Evolutionary conservation across 1,139 yeast genomes (phyloP), one percentile per base, ranked within the genome.

Genomic region (Zygosaccharomyces pseudobailii): DNA sequence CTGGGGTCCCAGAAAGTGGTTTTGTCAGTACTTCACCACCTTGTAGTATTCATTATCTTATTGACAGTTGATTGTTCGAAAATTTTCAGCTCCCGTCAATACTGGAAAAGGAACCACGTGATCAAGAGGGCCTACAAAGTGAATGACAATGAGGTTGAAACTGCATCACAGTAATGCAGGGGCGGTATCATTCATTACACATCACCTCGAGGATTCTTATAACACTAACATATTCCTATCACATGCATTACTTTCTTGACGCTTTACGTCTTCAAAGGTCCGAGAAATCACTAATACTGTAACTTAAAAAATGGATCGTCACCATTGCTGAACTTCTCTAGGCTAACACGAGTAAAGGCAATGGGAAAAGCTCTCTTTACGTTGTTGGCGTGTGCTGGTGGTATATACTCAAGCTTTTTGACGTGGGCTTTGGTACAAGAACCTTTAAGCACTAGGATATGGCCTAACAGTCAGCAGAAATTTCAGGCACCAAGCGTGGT

Each of bases 341-440:
- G 4, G 5, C 6, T 19, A 38, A 6, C 6, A 40, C 24, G 38
- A n/a, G 13, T 13, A 40, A 19, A 17, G 17, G 34, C 22, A 30
- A 35, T 36, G 46, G 45, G 30, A 25, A 40, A 35, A 33, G 45
- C 42, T n/a, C 47, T 52, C 7, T 20, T 55, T 17, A 56, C 61
- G 23, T 70, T 84, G 34, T 54, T 75, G 0, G 54, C 77, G 7
- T 85, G 90, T 58, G 80, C 85, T 0, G 56, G 69, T 1, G 96
- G 96, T 0, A 85, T 92, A 40, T 92, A 90, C 61, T 81, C 79
- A 1, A 83, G 96, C 34, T 92, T 92, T 60, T 69, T 92, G 32
- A 76, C 92, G 2, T 92, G 98, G 98, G 90, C 96, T 0, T 75
- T 87, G 32, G 75, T 90, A 13, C 97, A 92, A 62, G 98, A 92